A percentile compares a stretch with the other conserved stretches of the same genome.
These are phyloP conservation scores for Metschnikowia gelsemii DNA, from an alignment of 805 yeast species.

Conservation along the genomic window DNA sequence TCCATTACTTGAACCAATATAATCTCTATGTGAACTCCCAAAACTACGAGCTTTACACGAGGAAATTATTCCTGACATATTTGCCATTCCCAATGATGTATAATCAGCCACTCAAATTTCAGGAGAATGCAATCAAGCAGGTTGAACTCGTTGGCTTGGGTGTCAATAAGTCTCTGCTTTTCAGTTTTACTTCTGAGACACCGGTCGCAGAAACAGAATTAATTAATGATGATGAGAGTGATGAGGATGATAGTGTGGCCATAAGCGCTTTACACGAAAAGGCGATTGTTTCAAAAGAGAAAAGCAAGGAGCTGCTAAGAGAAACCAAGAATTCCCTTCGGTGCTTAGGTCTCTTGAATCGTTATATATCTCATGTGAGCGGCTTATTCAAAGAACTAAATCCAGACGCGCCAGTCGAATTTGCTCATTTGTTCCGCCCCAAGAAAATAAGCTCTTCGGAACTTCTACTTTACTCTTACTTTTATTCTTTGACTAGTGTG, in stretches of 20 bases:
- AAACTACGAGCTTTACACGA: slow-evolving; percentile 61
- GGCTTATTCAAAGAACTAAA: slow-evolving; percentile 19
- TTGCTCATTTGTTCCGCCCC: slow-evolving; percentile 21
- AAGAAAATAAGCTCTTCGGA: slow-evolving; percentile 30
- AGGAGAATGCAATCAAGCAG: slow-evolving; percentile 36
- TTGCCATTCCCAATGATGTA: slow-evolving; percentile 77
- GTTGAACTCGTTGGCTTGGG: slow-evolving; percentile 33
- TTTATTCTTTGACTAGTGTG: slow-evolving; percentile 31
- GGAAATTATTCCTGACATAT: slow-evolving; percentile 50
- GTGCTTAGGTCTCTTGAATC: slow-evolving; percentile 29
- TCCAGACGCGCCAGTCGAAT: slow-evolving; percentile 13
- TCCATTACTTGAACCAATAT: slow-evolving; percentile 53
- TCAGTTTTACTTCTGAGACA: slow-evolving; percentile 22
- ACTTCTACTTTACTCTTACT: slow-evolving; percentile 40
- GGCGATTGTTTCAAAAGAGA: slow-evolving; percentile 35
- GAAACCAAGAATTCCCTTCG: slow-evolving; percentile 36
- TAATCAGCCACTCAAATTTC: slow-evolving; percentile 55
- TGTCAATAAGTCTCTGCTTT: slow-evolving; percentile 29
- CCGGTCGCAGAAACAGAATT: slow-evolving; percentile 32
- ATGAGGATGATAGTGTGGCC: slow-evolving; percentile 27
- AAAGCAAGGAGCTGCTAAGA: slow-evolving; percentile 27
- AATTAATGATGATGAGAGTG: slow-evolving; percentile 23
- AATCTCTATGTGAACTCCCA: slow-evolving; percentile 53
- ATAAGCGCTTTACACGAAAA: slow-evolving; percentile 41
- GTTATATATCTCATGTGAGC: slow-evolving; percentile 22